phyloP scores from a whole-genome alignment of 2,329 filamentous ascomycete genomes.

The Colletotrichum karsti region DNA sequence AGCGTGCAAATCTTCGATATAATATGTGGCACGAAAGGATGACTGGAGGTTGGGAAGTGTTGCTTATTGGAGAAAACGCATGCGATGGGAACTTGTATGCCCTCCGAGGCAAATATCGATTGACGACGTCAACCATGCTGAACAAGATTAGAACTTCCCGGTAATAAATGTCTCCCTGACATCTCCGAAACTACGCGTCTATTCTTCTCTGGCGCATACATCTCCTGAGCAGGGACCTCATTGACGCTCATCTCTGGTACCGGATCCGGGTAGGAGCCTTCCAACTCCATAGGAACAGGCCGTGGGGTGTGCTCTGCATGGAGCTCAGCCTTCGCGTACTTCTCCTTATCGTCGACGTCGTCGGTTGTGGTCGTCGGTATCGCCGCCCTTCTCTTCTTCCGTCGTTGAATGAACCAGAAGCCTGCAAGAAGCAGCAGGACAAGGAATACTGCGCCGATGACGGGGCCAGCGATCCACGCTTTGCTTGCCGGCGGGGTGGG shows the following conservation, averaged over 20 bases:
- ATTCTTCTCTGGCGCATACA: background rate
- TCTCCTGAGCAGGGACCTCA: background rate
- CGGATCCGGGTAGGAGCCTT: background rate
- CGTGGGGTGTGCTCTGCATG: background rate
- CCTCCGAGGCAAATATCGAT: too few species aligned
- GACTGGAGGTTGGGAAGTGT: too few species aligned
- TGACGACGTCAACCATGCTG: too few species aligned
- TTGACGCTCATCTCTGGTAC: background rate
- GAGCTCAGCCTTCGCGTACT: background rate
- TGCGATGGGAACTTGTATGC: too few species aligned
- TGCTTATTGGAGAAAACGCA: too few species aligned
- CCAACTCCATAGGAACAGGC: background rate
- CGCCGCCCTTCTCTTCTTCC: background rate
- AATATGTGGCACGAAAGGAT: too few species aligned
- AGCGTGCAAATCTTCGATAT: too few species aligned
- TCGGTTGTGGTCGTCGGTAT: background rate
- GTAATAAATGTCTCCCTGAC: too few species aligned
- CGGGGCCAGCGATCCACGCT: constrained; percentile 7
- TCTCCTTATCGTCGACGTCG: background rate
- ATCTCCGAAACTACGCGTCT: too few species aligned
- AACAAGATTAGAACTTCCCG: too few species aligned
- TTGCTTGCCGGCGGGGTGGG: too few species aligned
- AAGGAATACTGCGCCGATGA: background rate
- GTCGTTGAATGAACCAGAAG: constrained; percentile 1
- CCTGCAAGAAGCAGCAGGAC: background rate